phyloP scores from a whole-genome alignment of 2,329 filamentous ascomycete species.

The Hymenoscyphus linearis region DNA sequence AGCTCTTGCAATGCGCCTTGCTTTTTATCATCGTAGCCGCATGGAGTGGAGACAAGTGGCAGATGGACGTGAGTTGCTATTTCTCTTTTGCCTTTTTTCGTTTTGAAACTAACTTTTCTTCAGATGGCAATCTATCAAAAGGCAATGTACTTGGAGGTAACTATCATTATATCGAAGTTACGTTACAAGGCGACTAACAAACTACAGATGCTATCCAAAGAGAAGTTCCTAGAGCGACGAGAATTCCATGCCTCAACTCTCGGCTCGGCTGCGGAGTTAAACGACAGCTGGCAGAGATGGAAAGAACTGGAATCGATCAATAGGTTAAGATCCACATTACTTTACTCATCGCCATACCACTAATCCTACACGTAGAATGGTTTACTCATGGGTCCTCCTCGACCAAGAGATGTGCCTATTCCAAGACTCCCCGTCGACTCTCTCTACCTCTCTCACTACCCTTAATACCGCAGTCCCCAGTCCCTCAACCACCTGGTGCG shows the following conservation, averaged over 20 bases:
- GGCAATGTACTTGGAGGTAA: not conserved
- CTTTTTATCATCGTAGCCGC: not conserved
- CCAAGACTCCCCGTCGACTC: not conserved
- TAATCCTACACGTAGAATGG: not conserved
- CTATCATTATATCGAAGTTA: not conserved
- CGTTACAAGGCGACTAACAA: not conserved
- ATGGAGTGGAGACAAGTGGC: constrained; percentile 1
- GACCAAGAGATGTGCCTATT: not conserved
- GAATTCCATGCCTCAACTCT: not conserved
- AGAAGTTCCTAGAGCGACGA: not conserved
- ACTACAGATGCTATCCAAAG: not conserved
- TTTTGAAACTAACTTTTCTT: not conserved
- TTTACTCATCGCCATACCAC: not conserved
- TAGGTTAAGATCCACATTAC: not conserved
- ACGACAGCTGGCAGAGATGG: not conserved
- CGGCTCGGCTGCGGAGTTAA: not conserved
- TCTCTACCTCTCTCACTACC: not conserved
- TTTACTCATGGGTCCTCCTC: not conserved
- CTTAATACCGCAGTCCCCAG: not conserved
- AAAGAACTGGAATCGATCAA: not conserved
- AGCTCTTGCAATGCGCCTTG: not conserved
- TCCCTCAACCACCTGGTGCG: not conserved
- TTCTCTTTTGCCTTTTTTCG: not conserved
- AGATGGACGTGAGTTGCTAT: not conserved
- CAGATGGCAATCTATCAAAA: not conserved